Evolutionary conservation across 768 basidiomycete species (phyloP).

Genomic region (Boletus fagicola): DNA sequence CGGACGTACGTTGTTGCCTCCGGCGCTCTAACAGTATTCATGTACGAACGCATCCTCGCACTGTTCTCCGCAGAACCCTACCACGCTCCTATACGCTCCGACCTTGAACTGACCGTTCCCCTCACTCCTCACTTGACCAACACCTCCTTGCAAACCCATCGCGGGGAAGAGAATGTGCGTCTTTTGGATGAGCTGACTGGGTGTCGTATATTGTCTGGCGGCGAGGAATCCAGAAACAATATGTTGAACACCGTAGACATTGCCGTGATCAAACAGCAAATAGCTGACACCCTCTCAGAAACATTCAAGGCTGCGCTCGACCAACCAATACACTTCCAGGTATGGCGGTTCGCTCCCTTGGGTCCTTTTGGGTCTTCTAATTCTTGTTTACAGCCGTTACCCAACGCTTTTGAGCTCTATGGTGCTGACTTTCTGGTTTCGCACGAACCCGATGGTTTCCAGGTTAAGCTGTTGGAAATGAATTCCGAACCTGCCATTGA

Average conservation of each 20-base stretch:
- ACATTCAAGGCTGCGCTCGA: constrained; percentile 83
- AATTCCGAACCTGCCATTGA: constrained; percentile 97
- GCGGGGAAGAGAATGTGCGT: constrained; percentile 68
- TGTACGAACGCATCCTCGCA: constrained; percentile 81
- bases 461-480: constrained; percentile 81
- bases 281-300: constrained; percentile 67
- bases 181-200: constrained; percentile 80
- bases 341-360: constrained; percentile 23
- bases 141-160: constrained; percentile 75
- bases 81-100: constrained; percentile 39
- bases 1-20: constrained; percentile 82
- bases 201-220: constrained; percentile 47
- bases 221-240: constrained; percentile 22
- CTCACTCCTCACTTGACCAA: constrained; percentile 86
- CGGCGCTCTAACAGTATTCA: constrained; percentile 74
- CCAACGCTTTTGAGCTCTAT: constrained; percentile 93
- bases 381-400: constrained; percentile 54
- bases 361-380: background rate
- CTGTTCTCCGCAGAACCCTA: constrained; percentile 84
- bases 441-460: constrained; percentile 40
- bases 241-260: constrained; percentile 37
- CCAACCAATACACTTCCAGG: constrained; percentile 85
- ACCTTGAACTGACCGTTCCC: constrained; percentile 23
- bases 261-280: constrained; percentile 54
- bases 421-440: constrained; percentile 90